A percentile compares a stretch with the other conserved stretches of the same genome.
phyloP scores from a whole-genome alignment of 192 early-diverging fungal species.

The Cladochytrium replicatum region DNA sequence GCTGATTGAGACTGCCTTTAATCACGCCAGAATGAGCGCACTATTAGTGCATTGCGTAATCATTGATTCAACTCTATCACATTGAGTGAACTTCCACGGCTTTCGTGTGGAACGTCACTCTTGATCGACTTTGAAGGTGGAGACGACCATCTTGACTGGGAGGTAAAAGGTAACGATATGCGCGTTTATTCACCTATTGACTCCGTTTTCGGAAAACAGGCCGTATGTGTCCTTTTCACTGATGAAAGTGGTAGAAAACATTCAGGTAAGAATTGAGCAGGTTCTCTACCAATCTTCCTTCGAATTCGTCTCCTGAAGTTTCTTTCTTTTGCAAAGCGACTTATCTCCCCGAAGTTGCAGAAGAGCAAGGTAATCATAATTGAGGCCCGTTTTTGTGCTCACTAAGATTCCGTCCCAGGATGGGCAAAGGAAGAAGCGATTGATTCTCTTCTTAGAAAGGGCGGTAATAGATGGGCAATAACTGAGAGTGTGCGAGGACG shows the following conservation, averaged over 20 bases:
- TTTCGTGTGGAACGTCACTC: conserved; percentile 75
- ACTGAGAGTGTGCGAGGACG: conserved; percentile 43
- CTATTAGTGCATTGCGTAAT: conserved; percentile 64
- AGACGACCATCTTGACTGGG: conserved; percentile 73
- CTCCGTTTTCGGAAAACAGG: conserved; percentile 74
- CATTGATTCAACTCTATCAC: conserved; percentile 73
- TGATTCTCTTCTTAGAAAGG: conserved; percentile 78
- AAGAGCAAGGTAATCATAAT: conserved; percentile 56
- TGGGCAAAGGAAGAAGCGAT: conserved; percentile 83
- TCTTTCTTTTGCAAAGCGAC: conserved; percentile 66
- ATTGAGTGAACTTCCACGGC: conserved; percentile 46
- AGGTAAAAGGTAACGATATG: no score
- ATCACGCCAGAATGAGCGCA: no score
- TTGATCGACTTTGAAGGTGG: conserved; percentile 79
- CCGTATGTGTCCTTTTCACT: conserved; percentile 84
- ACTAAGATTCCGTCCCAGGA: conserved; percentile 13
- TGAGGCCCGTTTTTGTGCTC: background rate
- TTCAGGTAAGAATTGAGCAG: no score
- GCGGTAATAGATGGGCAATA: conserved; percentile 58
- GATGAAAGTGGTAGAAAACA: conserved; percentile 36
- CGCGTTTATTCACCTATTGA: no score
- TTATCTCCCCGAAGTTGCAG: conserved; percentile 82
- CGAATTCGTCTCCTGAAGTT: no score
- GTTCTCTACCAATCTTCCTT: no score
- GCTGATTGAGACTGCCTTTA: no score